Percentiles rank a stretch among this genome's conserved stretches.
Conservation (phyloP, 2,329 filamentous ascomycete genomes). For the Colletotrichum noveboracense region DNA sequence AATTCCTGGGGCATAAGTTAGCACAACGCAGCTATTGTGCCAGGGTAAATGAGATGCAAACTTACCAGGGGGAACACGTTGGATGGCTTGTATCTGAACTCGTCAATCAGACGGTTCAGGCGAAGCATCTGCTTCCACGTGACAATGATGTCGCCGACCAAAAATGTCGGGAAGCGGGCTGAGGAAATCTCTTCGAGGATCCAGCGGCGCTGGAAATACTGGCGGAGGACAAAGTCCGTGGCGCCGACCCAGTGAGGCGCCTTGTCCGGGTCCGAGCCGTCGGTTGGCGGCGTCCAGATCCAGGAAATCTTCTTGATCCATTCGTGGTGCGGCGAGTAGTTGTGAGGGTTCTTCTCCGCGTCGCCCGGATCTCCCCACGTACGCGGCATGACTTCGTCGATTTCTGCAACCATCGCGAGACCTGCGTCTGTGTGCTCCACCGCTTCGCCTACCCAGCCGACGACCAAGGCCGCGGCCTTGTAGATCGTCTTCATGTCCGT, state of each 20-base stretch:
- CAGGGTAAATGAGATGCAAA: neutral
- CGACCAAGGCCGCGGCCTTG: slow-evolving; percentile 32
- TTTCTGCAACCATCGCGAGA: slow-evolving; percentile 28
- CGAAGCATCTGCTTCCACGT: slow-evolving; percentile 40
- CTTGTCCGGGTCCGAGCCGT: slow-evolving; percentile 25
- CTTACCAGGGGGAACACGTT: slow-evolving; percentile 31
- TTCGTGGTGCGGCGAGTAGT: slow-evolving; percentile 35
- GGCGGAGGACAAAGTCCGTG: slow-evolving; percentile 33
- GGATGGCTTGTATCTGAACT: slow-evolving; percentile 37
- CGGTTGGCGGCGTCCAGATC: slow-evolving; percentile 26
- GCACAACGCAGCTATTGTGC: neutral
- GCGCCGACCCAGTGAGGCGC: slow-evolving; percentile 27
- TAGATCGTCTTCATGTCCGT: slow-evolving; percentile 34
- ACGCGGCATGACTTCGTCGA: slow-evolving; percentile 34
- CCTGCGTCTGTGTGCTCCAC: slow-evolving; percentile 30
- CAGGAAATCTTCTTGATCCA: slow-evolving; percentile 33
- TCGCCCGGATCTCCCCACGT: slow-evolving; percentile 39
- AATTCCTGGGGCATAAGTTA: slow-evolving; percentile 14
- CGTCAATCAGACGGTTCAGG: slow-evolving; percentile 38
- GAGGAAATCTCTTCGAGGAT: slow-evolving; percentile 40
- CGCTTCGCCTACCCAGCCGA: slow-evolving; percentile 37
- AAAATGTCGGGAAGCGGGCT: slow-evolving; percentile 30
- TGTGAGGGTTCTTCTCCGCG: slow-evolving; percentile 33
- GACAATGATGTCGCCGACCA: slow-evolving; percentile 39
- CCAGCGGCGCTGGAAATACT: slow-evolving; percentile 40